phyloP scores from a whole-genome alignment of 2,329 filamentous ascomycete genomes.

The Colletotrichum agaves region DNA sequence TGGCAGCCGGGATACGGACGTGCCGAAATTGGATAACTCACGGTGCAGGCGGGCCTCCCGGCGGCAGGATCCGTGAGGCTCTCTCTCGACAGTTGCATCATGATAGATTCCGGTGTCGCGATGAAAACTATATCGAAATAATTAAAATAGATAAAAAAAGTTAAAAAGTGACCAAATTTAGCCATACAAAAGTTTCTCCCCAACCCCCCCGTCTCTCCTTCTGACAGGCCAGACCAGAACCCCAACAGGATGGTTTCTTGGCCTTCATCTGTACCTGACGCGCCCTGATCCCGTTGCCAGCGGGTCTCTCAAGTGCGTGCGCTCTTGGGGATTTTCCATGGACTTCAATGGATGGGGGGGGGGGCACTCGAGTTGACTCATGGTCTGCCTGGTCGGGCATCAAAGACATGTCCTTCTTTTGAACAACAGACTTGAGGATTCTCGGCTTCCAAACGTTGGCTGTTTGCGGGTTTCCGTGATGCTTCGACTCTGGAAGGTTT shows the following conservation, averaged over 20 bases:
- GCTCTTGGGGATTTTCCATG: too few relatives aligned
- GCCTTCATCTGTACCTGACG: neutral
- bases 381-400: constrained; percentile 16
- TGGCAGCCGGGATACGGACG: constrained; percentile 7
- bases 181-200: neutral
- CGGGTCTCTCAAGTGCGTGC: neutral
- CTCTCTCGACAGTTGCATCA: neutral
- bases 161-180: neutral
- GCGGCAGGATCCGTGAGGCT: neutral
- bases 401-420: constrained; percentile 2
- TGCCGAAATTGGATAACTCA: constrained; percentile 12
- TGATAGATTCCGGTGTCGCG: constrained; percentile 13
- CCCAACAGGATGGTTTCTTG: neutral
- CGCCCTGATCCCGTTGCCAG: neutral
- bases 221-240: neutral
- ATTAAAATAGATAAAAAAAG: too few relatives aligned
- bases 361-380: too few relatives aligned
- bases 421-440: too few relatives aligned
- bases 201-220: too few relatives aligned
- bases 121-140: neutral
- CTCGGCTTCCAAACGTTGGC: too few relatives aligned
- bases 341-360: too few relatives aligned
- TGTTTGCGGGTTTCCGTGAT: too few relatives aligned
- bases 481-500: too few relatives aligned
- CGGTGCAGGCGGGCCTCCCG: constrained; percentile 16